Evolutionary conservation across 805 yeast species (phyloP), one percentile per base, ranked within the genome.

Genomic region (Starmerella lactis-condensi): DNA sequence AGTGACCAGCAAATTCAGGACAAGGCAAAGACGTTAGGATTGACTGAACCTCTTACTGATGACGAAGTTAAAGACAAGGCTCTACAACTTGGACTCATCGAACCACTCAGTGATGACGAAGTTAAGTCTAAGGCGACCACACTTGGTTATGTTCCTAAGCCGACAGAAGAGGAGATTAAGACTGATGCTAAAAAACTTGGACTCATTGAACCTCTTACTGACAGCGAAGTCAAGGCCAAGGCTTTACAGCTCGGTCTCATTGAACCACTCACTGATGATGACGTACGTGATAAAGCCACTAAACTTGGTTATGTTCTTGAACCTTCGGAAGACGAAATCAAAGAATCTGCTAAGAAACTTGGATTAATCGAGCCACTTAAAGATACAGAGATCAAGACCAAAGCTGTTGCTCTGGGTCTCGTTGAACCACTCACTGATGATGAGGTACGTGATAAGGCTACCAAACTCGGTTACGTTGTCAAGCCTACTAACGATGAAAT

Each of bases 261-360:
- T 2, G 35, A 34, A 14, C 32, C 37, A 1, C 58, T 78, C 65
- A 46, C 60, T 6, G 83, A 76, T 5, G 89, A 77, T 45, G 39
- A 34, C 9, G 24, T 41, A 4, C 17, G 11, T 3, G 18, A 36
- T 12, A 44, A 42, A 23, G 56, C 54, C 42, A 33, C 35, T 6
- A 36, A 26, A 1, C 26, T 41, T 6, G 42, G 50, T 3, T 35
- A 51, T n/a, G 40, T 42, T 2, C 33, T 32, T 18, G 37, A 38
- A 4, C 32, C 28, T 17, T 22, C 21, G 2, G 34, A 43, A 2
- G 31, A 18, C 8, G 37, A 43, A 6, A 20, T 42, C 11, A 4
- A 17, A 9, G 17, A 11, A 3, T 22, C 17, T 17, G 46, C 46
- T 4, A 22, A 24, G 24, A 18, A 15, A 4, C 27, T 39, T 2